These are phyloP conservation scores for Endocarpon pusillum DNA, from an alignment of 495 filamentous ascomycete species.

Conservation along the genomic window DNA sequence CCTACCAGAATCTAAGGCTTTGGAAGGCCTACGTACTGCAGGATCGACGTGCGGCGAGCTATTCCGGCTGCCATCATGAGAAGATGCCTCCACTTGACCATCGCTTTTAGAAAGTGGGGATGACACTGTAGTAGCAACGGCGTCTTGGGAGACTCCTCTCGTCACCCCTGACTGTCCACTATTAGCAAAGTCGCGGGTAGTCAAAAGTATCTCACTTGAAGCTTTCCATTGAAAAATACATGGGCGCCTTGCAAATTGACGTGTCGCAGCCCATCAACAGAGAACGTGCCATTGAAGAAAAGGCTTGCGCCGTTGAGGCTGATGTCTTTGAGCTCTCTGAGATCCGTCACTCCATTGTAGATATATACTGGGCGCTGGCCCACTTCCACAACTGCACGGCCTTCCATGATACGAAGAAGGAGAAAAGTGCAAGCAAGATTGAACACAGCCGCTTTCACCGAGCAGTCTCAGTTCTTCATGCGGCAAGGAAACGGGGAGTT, in stretches of 20 bases:
- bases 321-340: not conserved
- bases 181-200: not conserved
- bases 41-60: not conserved
- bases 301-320: not conserved
- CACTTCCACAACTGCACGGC: too few species aligned
- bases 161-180: too few species aligned
- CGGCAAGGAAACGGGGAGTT: too few species aligned
- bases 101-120: not conserved
- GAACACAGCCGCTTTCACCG: too few species aligned
- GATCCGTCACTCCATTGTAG: not conserved
- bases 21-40: too few species aligned
- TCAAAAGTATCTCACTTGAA: not conserved
- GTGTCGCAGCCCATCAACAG: not conserved
- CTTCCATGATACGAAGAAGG: too few species aligned
- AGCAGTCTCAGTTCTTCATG: too few species aligned
- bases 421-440: too few species aligned
- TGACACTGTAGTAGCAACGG: not conserved
- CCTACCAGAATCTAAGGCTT: too few species aligned
- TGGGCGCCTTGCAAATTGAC: not conserved
- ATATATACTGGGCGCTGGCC: too few species aligned
- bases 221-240: not conserved
- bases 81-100: not conserved
- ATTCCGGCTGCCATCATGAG: not conserved
- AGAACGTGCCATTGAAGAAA: conserved; percentile 1
- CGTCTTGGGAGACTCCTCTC: too few species aligned